Evolutionary conservation across 345 rosid species (phyloP).

Genomic region (Heritiera fomes): DNA sequence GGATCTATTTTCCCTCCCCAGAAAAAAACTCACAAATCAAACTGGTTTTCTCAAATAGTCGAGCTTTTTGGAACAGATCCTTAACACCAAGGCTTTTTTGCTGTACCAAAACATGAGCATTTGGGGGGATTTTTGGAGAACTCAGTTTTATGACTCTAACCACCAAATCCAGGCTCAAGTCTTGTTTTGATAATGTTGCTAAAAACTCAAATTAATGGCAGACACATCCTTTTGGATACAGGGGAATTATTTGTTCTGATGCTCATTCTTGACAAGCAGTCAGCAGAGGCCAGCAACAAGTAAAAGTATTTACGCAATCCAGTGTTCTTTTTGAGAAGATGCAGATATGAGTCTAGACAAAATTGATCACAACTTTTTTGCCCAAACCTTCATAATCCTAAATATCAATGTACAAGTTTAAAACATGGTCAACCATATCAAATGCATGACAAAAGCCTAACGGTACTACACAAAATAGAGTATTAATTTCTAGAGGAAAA

Average conservation of each 20-base stretch:
- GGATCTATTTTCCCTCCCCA: too few species aligned
- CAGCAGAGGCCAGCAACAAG: neutral
- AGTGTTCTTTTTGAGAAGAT: neutral
- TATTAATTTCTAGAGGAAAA: neutral
- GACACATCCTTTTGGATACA: neutral
- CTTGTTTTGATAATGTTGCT: neutral
- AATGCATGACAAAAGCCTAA: neutral
- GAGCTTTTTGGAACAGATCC: too few species aligned
- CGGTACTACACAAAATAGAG: neutral
- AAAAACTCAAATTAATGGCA: neutral
- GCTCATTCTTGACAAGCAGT: neutral
- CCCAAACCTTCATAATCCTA: neutral
- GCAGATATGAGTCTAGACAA: neutral
- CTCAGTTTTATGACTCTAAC: neutral
- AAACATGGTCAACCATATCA: neutral
- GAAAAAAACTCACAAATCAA: too few species aligned
- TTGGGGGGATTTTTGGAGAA: neutral
- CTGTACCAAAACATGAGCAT: too few species aligned
- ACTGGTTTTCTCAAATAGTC: too few species aligned
- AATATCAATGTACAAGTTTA: neutral
- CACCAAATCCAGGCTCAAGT: neutral
- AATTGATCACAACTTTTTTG: neutral
- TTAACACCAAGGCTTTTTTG: too few species aligned
- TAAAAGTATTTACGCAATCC: neutral
- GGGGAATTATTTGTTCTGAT: slow-evolving; percentile 1